phyloP scores from a whole-genome alignment of 1,284 basidiomycete genomes.

The Schizophyllum amplum region DNA sequence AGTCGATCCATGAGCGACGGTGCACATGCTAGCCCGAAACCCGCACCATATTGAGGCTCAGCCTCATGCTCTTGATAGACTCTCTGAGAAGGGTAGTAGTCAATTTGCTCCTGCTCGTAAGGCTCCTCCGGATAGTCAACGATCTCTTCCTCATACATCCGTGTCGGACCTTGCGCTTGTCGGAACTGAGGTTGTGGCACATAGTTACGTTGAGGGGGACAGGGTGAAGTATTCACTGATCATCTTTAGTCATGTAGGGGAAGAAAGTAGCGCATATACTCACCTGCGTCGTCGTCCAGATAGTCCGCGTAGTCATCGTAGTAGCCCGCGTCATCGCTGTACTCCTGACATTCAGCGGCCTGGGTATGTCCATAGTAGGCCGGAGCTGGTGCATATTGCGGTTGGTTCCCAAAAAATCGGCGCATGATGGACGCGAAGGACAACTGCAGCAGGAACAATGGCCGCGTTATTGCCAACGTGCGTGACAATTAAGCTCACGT shows the following conservation, averaged over 20 bases:
- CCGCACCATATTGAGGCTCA: not conserved
- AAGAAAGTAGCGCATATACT: slow-evolving; percentile 34
- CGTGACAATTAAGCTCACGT: not conserved
- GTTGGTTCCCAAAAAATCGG: not conserved
- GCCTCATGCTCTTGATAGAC: not conserved
- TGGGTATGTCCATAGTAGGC: not conserved
- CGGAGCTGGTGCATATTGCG: not conserved
- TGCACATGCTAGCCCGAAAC: not conserved
- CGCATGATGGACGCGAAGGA: not conserved
- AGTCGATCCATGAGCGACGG: not conserved
- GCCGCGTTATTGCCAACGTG: not conserved
- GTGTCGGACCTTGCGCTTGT: slow-evolving; percentile 4
- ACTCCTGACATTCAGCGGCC: not conserved
- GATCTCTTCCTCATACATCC: slow-evolving; percentile 11
- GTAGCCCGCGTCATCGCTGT: slow-evolving; percentile 2
- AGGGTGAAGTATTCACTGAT: slow-evolving; percentile 33
- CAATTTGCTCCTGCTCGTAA: not conserved
- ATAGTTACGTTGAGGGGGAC: slow-evolving; percentile 21
- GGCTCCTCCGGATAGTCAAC: slow-evolving; percentile 12
- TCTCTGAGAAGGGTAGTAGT: not conserved
- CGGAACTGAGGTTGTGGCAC: slow-evolving; percentile 3
- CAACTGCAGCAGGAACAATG: not conserved
- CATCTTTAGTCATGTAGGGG: slow-evolving; percentile 7
- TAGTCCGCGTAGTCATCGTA: slow-evolving; percentile 3
- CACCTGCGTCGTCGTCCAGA: slow-evolving; percentile 30